Conservation (phyloP, 352 stramenopile genomes). For the Elongisporangium anandrum region DNA sequence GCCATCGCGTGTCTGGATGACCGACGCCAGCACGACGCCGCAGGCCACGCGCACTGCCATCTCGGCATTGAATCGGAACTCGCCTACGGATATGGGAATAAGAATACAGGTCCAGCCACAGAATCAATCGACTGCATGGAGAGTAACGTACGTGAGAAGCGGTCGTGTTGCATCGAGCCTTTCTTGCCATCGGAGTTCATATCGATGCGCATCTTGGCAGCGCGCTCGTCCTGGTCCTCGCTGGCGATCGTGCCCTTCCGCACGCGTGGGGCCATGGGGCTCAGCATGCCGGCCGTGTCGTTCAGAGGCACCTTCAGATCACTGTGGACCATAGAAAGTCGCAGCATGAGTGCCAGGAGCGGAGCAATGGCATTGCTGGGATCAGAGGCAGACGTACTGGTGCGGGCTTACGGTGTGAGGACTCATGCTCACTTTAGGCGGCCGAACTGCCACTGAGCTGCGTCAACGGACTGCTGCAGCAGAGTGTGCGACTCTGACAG, state of each 20-base stretch:
- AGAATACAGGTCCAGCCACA: constrained; percentile 5
- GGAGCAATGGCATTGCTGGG: no score
- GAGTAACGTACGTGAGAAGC: constrained; percentile 44
- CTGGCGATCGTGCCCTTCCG: constrained; percentile 48
- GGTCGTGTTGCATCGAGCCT: constrained; percentile 34
- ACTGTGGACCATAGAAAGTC: constrained; percentile 3
- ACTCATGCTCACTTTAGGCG: no score
- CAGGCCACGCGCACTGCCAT: constrained; percentile 50
- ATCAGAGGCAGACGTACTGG: no score
- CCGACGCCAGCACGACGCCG: constrained; percentile 52
- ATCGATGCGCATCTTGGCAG: constrained; percentile 64
- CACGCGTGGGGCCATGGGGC: constrained; percentile 24
- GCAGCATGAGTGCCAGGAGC: no score
- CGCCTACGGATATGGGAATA: constrained; percentile 18
- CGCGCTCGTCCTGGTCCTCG: constrained; percentile 58
- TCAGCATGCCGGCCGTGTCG: constrained; percentile 23
- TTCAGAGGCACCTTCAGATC: constrained; percentile 16
- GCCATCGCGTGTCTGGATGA: constrained; percentile 45
- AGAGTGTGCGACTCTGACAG: no score
- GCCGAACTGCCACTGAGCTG: no score
- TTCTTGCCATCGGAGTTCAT: constrained; percentile 57
- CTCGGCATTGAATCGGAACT: constrained; percentile 66
- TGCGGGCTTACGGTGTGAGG: no score
- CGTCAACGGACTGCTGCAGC: no score
- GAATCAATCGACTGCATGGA: no score